Conservation (phyloP, 805 yeast genomes). For the Schwanniomyces vanrijiae region DNA sequence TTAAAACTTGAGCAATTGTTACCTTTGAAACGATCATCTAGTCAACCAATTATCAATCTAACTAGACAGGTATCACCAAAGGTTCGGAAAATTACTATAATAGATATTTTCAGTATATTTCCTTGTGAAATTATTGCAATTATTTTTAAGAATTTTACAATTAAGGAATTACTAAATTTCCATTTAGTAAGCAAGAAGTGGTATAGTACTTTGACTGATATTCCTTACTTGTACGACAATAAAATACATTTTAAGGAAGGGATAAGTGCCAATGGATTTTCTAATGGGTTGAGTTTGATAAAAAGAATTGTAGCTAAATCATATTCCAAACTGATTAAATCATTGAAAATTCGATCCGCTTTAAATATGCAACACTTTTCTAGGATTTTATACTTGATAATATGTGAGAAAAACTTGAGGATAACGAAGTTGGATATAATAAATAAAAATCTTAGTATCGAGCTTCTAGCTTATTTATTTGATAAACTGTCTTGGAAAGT, state of each 20-base stretch:
- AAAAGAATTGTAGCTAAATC: conserved; percentile 19
- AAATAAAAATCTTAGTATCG: conserved; percentile 24
- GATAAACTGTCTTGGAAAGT: conserved; percentile 26
- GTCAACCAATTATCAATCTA: not conserved
- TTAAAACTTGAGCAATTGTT: conserved; percentile 15
- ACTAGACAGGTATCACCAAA: not conserved
- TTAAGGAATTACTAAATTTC: conserved; percentile 22
- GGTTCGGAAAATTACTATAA: conserved; percentile 7
- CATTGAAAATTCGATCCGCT: conserved; percentile 22
- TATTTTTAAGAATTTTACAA: conserved; percentile 23
- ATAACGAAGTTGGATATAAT: conserved; percentile 26
- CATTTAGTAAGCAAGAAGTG: conserved; percentile 35
- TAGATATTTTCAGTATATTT: conserved; percentile 28
- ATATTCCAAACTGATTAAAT: conserved; percentile 15
- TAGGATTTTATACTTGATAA: conserved; percentile 25
- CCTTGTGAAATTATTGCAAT: conserved; percentile 30
- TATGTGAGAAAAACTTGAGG: conserved; percentile 20
- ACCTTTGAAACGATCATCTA: conserved; percentile 15
- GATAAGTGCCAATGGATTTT: conserved; percentile 27
- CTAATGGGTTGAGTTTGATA: conserved; percentile 27
- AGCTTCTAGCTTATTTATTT: conserved; percentile 22
- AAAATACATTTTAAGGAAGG: conserved; percentile 23
- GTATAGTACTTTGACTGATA: conserved; percentile 24
- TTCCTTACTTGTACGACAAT: conserved; percentile 26
- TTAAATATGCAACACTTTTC: conserved; percentile 21